Evolutionary conservation across 257 asterid genomes (phyloP).

Genomic region (Solanum lignicaule): DNA sequence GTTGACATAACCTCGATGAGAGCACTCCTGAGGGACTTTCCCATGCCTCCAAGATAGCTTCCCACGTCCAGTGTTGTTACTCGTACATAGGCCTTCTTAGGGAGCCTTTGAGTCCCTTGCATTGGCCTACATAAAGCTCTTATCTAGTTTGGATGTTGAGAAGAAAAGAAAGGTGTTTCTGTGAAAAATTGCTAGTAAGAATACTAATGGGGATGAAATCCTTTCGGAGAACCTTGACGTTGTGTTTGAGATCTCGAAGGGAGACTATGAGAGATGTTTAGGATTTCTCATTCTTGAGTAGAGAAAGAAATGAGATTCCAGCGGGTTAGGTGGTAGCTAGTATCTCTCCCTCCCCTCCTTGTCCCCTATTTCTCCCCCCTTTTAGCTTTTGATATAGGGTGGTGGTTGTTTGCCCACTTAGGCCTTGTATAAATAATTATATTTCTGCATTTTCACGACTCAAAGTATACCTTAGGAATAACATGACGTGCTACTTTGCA

Average conservation of each 20-base stretch:
- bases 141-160: background rate
- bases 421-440: background rate
- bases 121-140: background rate
- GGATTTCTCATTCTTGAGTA: background rate
- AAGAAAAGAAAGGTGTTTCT: too few species aligned
- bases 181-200: background rate
- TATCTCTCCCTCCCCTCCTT: background rate
- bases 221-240: background rate
- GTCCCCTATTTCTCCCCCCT: background rate
- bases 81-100: background rate
- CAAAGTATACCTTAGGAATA: background rate
- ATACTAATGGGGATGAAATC: background rate
- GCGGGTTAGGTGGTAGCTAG: background rate
- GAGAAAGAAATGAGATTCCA: background rate
- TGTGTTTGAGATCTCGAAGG: background rate
- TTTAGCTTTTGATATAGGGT: background rate
- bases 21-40: background rate
- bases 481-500: background rate
- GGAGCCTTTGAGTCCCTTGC: background rate
- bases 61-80: background rate
- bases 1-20: background rate
- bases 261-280: background rate
- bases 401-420: background rate
- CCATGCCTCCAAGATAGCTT: background rate
- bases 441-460: background rate